These are phyloP conservation scores for Haplosporangium sp. DNA, from an alignment of 371 early-diverging fungal species.

Conservation along the genomic window DNA sequence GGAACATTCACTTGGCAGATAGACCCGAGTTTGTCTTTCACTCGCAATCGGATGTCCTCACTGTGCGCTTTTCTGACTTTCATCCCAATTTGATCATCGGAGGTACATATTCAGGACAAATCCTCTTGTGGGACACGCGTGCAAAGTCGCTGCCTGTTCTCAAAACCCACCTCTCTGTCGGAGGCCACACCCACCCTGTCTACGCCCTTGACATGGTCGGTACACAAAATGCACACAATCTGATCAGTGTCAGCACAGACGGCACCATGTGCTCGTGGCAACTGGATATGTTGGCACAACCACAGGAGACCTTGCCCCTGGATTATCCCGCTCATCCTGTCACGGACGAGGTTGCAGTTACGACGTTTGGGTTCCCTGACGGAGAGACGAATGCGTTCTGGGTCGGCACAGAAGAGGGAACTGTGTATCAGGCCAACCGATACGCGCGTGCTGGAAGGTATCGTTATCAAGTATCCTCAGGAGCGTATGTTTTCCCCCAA, in stretches of 20 bases:
- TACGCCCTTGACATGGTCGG: constrained; percentile 91
- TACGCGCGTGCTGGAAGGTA: constrained; percentile 93
- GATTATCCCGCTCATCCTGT: constrained; percentile 79
- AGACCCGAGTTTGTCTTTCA: constrained; percentile 96
- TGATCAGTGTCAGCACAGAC: constrained; percentile 93
- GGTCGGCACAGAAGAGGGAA: constrained; percentile 97
- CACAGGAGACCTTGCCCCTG: constrained; percentile 86
- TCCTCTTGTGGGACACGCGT: constrained; percentile 96
- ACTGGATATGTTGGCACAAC: constrained; percentile 95
- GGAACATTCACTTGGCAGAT: constrained; percentile 90
- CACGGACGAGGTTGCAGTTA: constrained; percentile 94
- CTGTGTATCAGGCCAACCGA: constrained; percentile 90
- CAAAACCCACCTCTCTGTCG: constrained; percentile 88
- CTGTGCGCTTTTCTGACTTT: constrained; percentile 90
- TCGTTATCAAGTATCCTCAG: background rate
- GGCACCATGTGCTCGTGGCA: constrained; percentile 97
- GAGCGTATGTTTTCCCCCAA: background rate
- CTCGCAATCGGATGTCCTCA: constrained; percentile 92
- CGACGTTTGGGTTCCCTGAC: constrained; percentile 89
- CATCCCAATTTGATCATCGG: constrained; percentile 93
- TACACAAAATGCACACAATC: constrained; percentile 92
- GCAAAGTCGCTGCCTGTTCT: constrained; percentile 87
- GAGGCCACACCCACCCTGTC: constrained; percentile 97
- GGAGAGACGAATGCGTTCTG: constrained; percentile 93
- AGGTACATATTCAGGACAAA: constrained; percentile 97